Evolutionary conservation across 2,329 filamentous ascomycete genomes (phyloP), one percentile per base, ranked within the genome.

Genomic region (Ceratocystis cubensis): DNA sequence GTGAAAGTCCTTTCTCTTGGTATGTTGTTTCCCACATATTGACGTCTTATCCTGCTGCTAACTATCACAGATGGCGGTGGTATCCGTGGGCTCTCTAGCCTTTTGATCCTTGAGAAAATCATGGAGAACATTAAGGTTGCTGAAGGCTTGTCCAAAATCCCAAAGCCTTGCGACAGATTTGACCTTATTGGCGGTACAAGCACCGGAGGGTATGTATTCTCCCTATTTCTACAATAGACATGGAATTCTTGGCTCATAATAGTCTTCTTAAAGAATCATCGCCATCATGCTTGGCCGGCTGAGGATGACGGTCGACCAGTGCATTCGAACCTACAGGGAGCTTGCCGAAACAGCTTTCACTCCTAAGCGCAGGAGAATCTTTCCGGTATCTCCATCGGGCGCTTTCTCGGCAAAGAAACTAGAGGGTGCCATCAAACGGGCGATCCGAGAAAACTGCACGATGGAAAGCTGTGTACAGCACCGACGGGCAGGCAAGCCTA

Each of bases 161-260:
- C 71, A 5, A 69, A 44, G 48, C 73, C 72, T 28, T 71, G 71
- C 59, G 72, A 74, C 13, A 66, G 69, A 33, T 74, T 73, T 65
- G 70, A 74, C 22, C 63, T 74, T 5, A 72, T 74, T 53, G 73
- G 72, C 50, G 73, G 72, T 25, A 74, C 72, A 33, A 73, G 72
- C 64, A 73, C 73, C 1, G 71, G 73, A 56, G 71, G 72, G 71
- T 72, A 64, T 30, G 66, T 48, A 20, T n/a, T 15, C 37, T 41
- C 10, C 3, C 25, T n/a, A 3, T 33, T 17, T 22, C 25, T 46
- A 15, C 10, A 13, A 41, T 41, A 15, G 1, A 22, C 17, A 41
- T 41, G 10, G 13, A 41, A 41, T 1, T 41, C 10, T 13, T 41
- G 3, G 10, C 37, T 41, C 1, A 41, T 4, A 0, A 22, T 22